A percentile compares a stretch with the other conserved stretches of the same genome.
Evolutionary conservation across 768 basidiomycete genomes (phyloP).

Genomic region (Gloeophyllum trabeum): DNA sequence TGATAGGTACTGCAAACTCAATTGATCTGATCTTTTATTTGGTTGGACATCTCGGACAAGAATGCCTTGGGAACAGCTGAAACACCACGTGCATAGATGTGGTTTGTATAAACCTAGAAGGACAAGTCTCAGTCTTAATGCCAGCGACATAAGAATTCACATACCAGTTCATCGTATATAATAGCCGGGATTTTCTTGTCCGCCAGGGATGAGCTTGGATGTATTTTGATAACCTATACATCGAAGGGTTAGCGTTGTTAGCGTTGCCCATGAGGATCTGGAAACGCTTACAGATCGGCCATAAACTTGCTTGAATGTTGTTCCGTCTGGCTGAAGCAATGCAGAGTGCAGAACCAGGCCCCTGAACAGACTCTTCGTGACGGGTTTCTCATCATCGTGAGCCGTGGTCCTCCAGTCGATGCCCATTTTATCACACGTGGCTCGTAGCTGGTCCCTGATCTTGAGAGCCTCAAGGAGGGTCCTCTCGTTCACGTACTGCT

Average conservation of each 20-base stretch:
- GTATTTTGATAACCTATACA: slow-evolving; percentile 69
- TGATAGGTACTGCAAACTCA: too few relatives aligned
- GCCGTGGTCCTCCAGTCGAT: slow-evolving; percentile 51
- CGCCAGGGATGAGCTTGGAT: slow-evolving; percentile 75
- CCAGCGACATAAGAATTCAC: slow-evolving; percentile 14
- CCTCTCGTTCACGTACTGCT: slow-evolving; percentile 75
- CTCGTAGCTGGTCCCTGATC: slow-evolving; percentile 69
- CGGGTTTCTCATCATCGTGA: slow-evolving; percentile 53
- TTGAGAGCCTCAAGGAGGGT: slow-evolving; percentile 69
- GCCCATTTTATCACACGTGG: slow-evolving; percentile 45
- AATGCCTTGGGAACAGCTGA: slow-evolving; percentile 63
- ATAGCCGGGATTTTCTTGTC: slow-evolving; percentile 81
- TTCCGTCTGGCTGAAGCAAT: slow-evolving; percentile 73
- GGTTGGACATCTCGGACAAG: background rate
- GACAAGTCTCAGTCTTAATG: slow-evolving; percentile 1
- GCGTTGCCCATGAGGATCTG: background rate
- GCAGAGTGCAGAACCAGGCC: slow-evolving; percentile 83
- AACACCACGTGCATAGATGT: slow-evolving; percentile 87
- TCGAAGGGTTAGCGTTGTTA: background rate
- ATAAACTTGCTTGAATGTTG: slow-evolving; percentile 76
- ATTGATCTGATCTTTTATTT: too few relatives aligned
- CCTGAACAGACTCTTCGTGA: slow-evolving; percentile 60
- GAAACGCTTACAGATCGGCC: slow-evolving; percentile 45
- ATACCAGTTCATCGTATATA: slow-evolving; percentile 87
- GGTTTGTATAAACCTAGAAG: slow-evolving; percentile 64